Percentiles rank a stretch among this genome's conserved stretches.
phyloP scores from a whole-genome alignment of 176 grass and related monocot genomes.

The Raddia guianensis region DNA sequence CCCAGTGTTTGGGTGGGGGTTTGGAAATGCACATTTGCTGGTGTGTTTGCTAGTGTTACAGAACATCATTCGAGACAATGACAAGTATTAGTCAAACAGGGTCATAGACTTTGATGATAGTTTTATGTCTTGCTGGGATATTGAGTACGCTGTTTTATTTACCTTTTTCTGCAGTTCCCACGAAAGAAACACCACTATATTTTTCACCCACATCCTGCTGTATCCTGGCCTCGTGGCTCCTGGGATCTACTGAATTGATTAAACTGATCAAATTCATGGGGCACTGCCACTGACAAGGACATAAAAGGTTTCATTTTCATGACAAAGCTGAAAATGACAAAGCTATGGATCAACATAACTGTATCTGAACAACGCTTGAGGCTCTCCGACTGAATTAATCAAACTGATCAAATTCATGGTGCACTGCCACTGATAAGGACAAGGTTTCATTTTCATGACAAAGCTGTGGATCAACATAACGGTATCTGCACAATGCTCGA shows the following conservation, averaged over 20 bases:
- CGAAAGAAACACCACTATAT: background rate
- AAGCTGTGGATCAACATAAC: background rate
- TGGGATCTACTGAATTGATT: background rate
- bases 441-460: background rate
- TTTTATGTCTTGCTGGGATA: background rate
- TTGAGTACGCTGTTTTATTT: background rate
- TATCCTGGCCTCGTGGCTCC: no score
- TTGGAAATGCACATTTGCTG: conserved; percentile 1
- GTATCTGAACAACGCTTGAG: background rate
- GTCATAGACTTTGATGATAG: background rate
- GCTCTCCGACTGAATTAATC: background rate
- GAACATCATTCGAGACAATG: background rate
- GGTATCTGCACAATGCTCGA: background rate
- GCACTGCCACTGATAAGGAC: background rate
- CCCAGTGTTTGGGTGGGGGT: background rate
- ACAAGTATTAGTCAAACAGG: no score
- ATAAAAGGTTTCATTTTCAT: background rate
- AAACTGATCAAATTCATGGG: background rate
- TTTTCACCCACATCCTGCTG: background rate
- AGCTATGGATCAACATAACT: background rate
- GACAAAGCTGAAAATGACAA: background rate
- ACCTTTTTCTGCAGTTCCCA: background rate
- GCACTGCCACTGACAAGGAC: background rate
- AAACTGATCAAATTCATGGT: background rate
- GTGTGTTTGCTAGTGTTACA: background rate